Evolutionary conservation across 441 rosid species (phyloP), one percentile per base, ranked within the genome.

Genomic region (Erodium texanum): DNA sequence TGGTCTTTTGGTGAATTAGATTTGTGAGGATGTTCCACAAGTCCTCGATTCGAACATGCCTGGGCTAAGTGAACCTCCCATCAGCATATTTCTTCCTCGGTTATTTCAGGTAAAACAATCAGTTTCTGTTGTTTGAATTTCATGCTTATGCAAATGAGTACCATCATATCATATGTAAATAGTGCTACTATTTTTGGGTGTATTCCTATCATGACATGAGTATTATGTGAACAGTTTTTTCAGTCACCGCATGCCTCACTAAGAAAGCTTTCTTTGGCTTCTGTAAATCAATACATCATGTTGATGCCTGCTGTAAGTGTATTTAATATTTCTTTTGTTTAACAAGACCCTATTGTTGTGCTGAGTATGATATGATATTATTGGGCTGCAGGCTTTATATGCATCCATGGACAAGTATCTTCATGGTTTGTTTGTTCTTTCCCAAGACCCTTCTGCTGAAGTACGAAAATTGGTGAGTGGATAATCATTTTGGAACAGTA

Each of bases 1-100:
- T 66, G 45, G 2, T 29, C 23, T 14, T 20, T 62, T 43, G 52
- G 23, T 69, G 16, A 43, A 69, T 45, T 82, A 95, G 99, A 89
- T 95, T 73, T 95, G 97, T 79, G 99, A 95, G 80, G 98, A 95
- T 84, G 78, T 88, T n/a, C 98, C 98, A 0, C 96, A 92, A 76
- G 87, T 84, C 38, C 77, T 95, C 83, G 98, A 95, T 83, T 73
- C 86, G 10, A 96, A 90, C 64, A 88, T 95, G 65, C 96, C 90
- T 64, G 97, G 98, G 24, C 79, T 90, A 77, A 67, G 90, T 66
- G 98, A 95, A 65, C 87, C 92, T 56, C 99, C 99, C 64, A 87
- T 92, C 76, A 83, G 82, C 74, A 82, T 95, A 64, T 78, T 95
- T 72, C 83, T 95, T 72, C 96, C 99, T 73, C 83, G 96, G 74